These are phyloP conservation scores for Plasmodium knowlesi DNA, from an alignment of 169 alveolate species.

Conservation along the genomic window DNA sequence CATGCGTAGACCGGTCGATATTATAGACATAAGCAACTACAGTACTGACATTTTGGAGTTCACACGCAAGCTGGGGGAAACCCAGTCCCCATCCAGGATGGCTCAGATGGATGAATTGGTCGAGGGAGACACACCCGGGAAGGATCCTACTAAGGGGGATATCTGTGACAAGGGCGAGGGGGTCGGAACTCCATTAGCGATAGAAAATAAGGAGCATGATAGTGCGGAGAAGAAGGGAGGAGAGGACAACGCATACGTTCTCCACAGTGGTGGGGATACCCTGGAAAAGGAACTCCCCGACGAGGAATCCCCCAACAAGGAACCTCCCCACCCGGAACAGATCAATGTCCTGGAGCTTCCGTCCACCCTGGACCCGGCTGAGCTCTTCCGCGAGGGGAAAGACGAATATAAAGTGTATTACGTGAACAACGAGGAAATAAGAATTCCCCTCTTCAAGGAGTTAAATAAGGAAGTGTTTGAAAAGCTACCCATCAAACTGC, in stretches of 20 bases:
- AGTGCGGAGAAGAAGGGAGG: not conserved
- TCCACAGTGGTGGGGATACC: not conserved
- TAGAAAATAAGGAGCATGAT: not conserved
- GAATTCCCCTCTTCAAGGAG: slow-evolving; percentile 74
- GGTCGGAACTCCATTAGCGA: too few species aligned
- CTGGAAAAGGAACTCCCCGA: not conserved
- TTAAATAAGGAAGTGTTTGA: slow-evolving; percentile 85
- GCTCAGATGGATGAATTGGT: not conserved
- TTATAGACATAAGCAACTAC: slow-evolving; percentile 51
- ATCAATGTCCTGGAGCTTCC: slow-evolving; percentile 64
- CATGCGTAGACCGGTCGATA: slow-evolving; percentile 71
- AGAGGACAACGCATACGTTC: not conserved
- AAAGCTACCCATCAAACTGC: slow-evolving; percentile 82
- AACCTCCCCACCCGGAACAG: not conserved
- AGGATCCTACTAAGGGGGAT: not conserved
- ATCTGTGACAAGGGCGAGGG: not conserved
- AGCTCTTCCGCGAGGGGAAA: slow-evolving; percentile 42
- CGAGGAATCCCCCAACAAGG: not conserved
- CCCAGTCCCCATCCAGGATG: too few species aligned
- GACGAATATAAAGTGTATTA: slow-evolving; percentile 73
- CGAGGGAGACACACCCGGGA: not conserved
- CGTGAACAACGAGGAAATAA: slow-evolving; percentile 68
- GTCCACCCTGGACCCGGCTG: not conserved
- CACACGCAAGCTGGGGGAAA: slow-evolving; percentile 8
- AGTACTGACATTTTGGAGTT: slow-evolving; percentile 39